Base-by-base conservation (phyloP, 73 alveolate genomes). In the Symbiodinium pilosum region DNA sequence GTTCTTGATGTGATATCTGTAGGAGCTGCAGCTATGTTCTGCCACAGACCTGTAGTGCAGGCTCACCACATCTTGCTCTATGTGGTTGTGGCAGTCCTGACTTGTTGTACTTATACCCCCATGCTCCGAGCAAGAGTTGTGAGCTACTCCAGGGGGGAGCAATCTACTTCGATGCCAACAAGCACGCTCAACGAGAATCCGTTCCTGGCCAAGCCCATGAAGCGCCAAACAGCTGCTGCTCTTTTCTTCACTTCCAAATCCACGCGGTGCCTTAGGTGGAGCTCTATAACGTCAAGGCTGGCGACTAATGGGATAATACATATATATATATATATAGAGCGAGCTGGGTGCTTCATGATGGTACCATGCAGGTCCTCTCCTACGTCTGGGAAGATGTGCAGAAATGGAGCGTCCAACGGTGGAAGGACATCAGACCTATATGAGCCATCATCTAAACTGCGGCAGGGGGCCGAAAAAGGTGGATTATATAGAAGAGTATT, bases 361-460 rank as follows among this genome's bases (percentile, higher is more conserved):
- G 41, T 9, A 38, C 2, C 81, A 20, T 64, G 77, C 32, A 91
- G 97, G 97, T 91, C 84, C 89, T 71, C 34, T 16, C 73, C 54
- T 44, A 83, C 56, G 97, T 91, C 38, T 91, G 97, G 97, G 97
- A 91, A 16, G 97, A 91, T 21, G 40, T 52, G 41, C 97, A 91
- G 56, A 32, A 28, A 12, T 91, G 97, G 97, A 54, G 81, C 51
- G 32, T 91, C 52, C 87, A 91, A 41, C 97, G 97, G 16, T 91
- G 88, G 89, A 91, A 86, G 97, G 97, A 41, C 81, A 28, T 26
- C 12, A 34, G 30, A 26, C 4, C 6, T 64, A n/a, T n/a, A n/a
- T n/a, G n/a, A n/a, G n/a, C n/a, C n/a, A n/a, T n/a, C n/a, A n/a
- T n/a, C n/a, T n/a, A n/a, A n/a, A n/a, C n/a, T n/a, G n/a, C n/a